Evolutionary conservation across 139 green algal genomes (phyloP).

Genomic region (Pleodorina starrii): DNA sequence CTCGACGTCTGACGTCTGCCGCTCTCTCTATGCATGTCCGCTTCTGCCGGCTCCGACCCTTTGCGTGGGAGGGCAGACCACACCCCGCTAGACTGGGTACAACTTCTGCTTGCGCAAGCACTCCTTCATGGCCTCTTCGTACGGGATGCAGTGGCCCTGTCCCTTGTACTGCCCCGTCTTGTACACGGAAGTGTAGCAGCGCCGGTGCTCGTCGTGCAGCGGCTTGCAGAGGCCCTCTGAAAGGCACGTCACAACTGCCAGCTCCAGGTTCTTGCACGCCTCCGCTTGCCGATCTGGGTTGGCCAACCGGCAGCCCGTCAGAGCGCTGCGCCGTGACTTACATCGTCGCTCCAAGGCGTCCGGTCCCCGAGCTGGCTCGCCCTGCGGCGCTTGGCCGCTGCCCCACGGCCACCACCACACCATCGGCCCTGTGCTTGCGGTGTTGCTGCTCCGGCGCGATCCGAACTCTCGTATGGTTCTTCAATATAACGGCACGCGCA

Average conservation of each 20-base stretch:
- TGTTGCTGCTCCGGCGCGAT: too few species aligned
- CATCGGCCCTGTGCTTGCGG: too few species aligned
- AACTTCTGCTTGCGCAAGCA: conserved; percentile 46
- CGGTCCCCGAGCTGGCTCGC: background rate
- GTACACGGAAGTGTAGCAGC: conserved; percentile 49
- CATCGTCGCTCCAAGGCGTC: conserved; percentile 9
- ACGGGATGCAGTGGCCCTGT: conserved; percentile 41
- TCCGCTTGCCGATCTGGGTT: background rate
- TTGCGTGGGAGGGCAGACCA: too few species aligned
- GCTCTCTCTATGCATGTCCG: too few species aligned
- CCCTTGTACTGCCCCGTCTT: conserved; percentile 53
- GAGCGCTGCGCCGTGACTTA: background rate
- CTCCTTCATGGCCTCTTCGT: conserved; percentile 47
- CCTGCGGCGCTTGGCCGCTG: background rate
- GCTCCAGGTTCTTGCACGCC: conserved; percentile 46
- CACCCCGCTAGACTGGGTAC: too few species aligned
- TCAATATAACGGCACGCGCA: too few species aligned
- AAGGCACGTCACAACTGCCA: conserved; percentile 29
- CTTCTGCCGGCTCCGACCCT: too few species aligned
- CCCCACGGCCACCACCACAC: conserved; percentile 26
- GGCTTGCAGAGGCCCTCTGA: conserved; percentile 32
- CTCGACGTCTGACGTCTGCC: too few species aligned
- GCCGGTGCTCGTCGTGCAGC: conserved; percentile 29
- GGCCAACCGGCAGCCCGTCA: background rate
- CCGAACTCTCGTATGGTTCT: too few species aligned